These are phyloP conservation scores for Fusarium sp. DNA, from an alignment of 2,329 filamentous ascomycete genomes.

Conservation along the genomic window DNA sequence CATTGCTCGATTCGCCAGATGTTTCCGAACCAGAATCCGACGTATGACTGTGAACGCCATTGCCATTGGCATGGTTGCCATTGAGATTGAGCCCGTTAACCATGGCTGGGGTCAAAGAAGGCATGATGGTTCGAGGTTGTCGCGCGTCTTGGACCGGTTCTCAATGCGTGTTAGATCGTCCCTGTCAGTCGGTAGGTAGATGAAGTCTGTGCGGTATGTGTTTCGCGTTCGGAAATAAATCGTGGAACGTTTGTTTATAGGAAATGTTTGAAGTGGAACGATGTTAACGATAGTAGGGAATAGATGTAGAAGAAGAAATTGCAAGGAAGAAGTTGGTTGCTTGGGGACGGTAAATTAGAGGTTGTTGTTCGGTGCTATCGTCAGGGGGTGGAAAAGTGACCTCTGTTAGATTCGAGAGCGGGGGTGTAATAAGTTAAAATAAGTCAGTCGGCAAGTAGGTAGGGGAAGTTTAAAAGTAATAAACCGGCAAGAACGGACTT, in stretches of 20 bases:
- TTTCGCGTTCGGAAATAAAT: conserved; percentile 2
- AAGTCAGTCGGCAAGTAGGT: background rate
- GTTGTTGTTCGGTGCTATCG: conserved; percentile 27
- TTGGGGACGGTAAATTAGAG: conserved; percentile 34
- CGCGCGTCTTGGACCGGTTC: conserved; percentile 28
- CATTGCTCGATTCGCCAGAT: conserved; percentile 48
- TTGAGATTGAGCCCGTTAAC: conserved; percentile 42
- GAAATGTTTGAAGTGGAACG: conserved; percentile 8
- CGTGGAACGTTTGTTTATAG: background rate
- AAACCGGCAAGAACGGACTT: conserved; percentile 19
- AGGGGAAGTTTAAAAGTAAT: background rate
- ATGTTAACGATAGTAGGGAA: conserved; percentile 2
- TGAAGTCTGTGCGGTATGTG: conserved; percentile 13
- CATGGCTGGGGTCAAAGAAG: conserved; percentile 39
- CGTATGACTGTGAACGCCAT: conserved; percentile 26
- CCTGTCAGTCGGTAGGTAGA: conserved; percentile 11
- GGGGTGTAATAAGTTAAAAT: conserved; percentile 38
- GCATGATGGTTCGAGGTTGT: conserved; percentile 32
- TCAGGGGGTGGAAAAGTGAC: conserved; percentile 38
- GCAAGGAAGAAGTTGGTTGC: conserved; percentile 21
- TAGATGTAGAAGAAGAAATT: conserved; percentile 5
- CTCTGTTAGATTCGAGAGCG: conserved; percentile 33
- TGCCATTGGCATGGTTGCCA: conserved; percentile 29
- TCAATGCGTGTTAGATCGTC: conserved; percentile 17
- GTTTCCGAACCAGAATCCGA: conserved; percentile 43